Base-by-base conservation (phyloP, 106 monocot species). In the Phalaenopsis aphrodite region DNA sequence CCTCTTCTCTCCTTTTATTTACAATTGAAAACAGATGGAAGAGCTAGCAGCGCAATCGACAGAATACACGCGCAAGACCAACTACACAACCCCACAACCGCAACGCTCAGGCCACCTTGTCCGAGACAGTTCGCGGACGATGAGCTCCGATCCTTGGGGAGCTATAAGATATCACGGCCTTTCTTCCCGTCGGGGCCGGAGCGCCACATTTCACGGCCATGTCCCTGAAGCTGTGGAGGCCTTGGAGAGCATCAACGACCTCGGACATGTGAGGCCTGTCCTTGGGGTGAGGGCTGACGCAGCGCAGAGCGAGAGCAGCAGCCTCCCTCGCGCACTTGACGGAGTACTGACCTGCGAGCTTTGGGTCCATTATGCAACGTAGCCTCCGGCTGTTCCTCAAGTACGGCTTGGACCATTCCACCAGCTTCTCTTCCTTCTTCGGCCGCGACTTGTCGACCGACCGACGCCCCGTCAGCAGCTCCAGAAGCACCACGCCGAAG, bases 401-500 rank as follows among this genome's bases (percentile, higher is more conserved):
- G 87, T 94, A 92, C 2, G 96, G 90, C 42, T 81, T 82, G 0
- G 90, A 85, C 91, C 92, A 97, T 10, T 97, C 90, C 14, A 97
- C 94, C 8, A 97, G 85, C 87, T 92, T 94, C 86, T 90, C 90
- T 73, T 94, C 88, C 10, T 37, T 83, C 83, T 94, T 90, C 1
- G 94, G 88, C 77, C 75, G 81, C 6, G 67, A 81, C 67, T 86
- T 92, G 80, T 97, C 96, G 71, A 97, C 80, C 0, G 90, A 90
- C 17, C 96, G 87, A 65, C 94, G 79, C 19, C 95, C 95, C 19
- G 95, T 95, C 5, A 95, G 73, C 1, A 95, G 81, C 46, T 95
- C 95, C 1, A 95, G 88, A 41, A 95, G 84, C 24, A 95, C 95
- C 1, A 95, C 93, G 5, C 95, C 95, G 56, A 78, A 95, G 89